These are phyloP conservation scores for Gossypium ekmanianum DNA, from an alignment of 345 rosid genomes.

Conservation along the genomic window DNA sequence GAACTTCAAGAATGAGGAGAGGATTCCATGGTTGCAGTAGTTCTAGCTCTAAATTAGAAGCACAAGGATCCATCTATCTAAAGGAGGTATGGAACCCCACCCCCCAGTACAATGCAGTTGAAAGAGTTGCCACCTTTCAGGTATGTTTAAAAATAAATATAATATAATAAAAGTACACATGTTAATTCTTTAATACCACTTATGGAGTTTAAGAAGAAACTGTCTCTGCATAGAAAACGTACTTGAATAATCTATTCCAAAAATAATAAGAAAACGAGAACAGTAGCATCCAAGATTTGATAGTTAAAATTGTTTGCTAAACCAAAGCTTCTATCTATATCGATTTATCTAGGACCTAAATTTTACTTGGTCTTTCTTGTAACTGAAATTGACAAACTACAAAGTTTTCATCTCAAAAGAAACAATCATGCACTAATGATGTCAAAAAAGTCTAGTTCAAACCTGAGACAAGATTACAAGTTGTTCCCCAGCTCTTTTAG, in stretches of 20 bases:
- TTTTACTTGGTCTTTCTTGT: background rate
- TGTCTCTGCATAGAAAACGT: background rate
- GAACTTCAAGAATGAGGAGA: background rate
- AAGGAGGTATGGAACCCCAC: background rate
- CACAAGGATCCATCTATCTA: background rate
- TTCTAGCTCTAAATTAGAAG: background rate
- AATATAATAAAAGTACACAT: background rate
- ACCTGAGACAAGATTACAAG: conserved; percentile 91
- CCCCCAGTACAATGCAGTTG: background rate
- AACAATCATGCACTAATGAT: background rate
- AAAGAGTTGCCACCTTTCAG: background rate
- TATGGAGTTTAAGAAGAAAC: background rate
- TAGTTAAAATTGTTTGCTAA: background rate
- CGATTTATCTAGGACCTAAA: background rate
- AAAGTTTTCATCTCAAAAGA: background rate
- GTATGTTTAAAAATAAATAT: background rate
- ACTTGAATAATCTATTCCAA: background rate
- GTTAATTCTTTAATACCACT: background rate
- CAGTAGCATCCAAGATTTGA: conserved; percentile 2
- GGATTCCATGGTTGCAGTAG: background rate
- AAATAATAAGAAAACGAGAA: background rate
- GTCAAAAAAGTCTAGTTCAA: conserved; percentile 13
- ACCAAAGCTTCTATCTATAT: background rate
- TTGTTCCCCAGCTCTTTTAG: conserved; percentile 67
- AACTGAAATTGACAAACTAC: conserved; percentile 4